Evolutionary conservation across 352 stramenopile species (phyloP).

Genomic region (Phytopythium ostracodes): DNA sequence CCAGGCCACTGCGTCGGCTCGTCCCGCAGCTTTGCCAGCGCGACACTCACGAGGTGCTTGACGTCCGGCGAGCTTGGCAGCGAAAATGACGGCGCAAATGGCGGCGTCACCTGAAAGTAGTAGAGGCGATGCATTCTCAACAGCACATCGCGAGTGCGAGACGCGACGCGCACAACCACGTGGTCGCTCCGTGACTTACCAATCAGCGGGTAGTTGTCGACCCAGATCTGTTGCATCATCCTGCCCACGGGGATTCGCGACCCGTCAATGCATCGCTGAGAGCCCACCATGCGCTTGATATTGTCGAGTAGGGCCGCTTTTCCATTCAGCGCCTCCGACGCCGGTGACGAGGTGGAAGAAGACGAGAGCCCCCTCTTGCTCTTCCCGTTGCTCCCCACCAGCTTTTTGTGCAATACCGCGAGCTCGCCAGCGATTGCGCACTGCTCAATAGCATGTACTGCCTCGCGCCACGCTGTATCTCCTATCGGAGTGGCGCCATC

Average conservation of each 20-base stretch:
- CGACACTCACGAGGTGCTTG: slow-evolving; percentile 19
- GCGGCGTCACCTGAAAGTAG: slow-evolving; percentile 52
- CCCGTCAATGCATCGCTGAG: slow-evolving; percentile 66
- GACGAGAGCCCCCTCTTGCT: slow-evolving; percentile 3
- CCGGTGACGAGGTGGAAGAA: slow-evolving; percentile 4
- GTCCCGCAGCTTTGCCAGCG: slow-evolving; percentile 24
- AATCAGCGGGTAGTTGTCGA: slow-evolving; percentile 33
- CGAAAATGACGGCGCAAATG: slow-evolving; percentile 23
- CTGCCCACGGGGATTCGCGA: slow-evolving; percentile 58
- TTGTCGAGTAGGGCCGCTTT: slow-evolving; percentile 42
- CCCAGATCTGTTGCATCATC: slow-evolving; percentile 59
- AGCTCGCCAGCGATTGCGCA: slow-evolving; percentile 48
- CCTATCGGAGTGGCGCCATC: neutral
- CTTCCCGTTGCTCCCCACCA: slow-evolving; percentile 43
- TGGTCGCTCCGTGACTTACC: slow-evolving; percentile 33
- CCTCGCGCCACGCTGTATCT: slow-evolving; percentile 6
- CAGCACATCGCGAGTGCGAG: slow-evolving; percentile 41
- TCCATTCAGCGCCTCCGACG: neutral
- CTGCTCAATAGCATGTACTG: slow-evolving; percentile 50
- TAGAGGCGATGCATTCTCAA: slow-evolving; percentile 68
- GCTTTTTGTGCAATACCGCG: slow-evolving; percentile 42
- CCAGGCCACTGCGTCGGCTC: slow-evolving; percentile 68
- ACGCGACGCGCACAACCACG: slow-evolving; percentile 44
- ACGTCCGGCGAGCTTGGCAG: slow-evolving; percentile 9
- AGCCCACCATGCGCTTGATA: slow-evolving; percentile 43